Percentiles rank a stretch among this genome's conserved stretches.
Evolutionary conservation across 2,329 filamentous ascomycete species (phyloP).

Genomic region (Talaromyces sp.): DNA sequence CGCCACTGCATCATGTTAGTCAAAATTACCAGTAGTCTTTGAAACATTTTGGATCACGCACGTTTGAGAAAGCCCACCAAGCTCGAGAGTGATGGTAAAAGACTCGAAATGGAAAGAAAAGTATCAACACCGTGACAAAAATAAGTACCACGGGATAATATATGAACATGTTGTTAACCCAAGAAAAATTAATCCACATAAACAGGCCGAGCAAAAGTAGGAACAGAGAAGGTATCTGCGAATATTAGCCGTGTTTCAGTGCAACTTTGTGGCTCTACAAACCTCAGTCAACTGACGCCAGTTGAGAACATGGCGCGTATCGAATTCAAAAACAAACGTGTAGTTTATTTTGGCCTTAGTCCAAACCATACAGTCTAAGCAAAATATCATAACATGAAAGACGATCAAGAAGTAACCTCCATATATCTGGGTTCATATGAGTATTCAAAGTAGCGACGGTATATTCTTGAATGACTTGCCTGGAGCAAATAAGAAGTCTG

Average conservation of each 20-base stretch:
- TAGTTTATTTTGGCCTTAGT: constrained; percentile 85
- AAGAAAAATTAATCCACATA: constrained; percentile 86
- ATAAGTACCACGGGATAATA: constrained; percentile 85
- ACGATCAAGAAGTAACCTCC: constrained; percentile 84
- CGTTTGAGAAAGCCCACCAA: constrained; percentile 88
- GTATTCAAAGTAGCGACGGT: background rate
- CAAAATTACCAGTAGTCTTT: too few species aligned
- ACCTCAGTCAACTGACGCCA: constrained; percentile 81
- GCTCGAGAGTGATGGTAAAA: constrained; percentile 70
- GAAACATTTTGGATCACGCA: constrained; percentile 37
- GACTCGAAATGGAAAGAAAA: constrained; percentile 70
- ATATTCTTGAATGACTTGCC: constrained; percentile 27
- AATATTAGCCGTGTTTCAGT: background rate
- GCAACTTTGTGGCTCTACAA: constrained; percentile 14
- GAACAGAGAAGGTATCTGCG: constrained; percentile 73
- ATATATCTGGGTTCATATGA: constrained; percentile 59
- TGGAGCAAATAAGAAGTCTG: constrained; percentile 66
- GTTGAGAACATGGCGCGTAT: constrained; percentile 76
- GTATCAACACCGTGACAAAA: constrained; percentile 57
- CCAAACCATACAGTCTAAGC: constrained; percentile 79
- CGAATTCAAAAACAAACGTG: constrained; percentile 93
- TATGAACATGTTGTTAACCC: constrained; percentile 62
- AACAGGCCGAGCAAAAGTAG: constrained; percentile 67
- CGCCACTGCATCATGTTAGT: constrained; percentile 60
- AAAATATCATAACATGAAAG: constrained; percentile 76